Percentiles rank a stretch among this genome's conserved stretches.
Conservation (phyloP, 805 yeast genomes). For the Kluyveromyces starmeri region DNA sequence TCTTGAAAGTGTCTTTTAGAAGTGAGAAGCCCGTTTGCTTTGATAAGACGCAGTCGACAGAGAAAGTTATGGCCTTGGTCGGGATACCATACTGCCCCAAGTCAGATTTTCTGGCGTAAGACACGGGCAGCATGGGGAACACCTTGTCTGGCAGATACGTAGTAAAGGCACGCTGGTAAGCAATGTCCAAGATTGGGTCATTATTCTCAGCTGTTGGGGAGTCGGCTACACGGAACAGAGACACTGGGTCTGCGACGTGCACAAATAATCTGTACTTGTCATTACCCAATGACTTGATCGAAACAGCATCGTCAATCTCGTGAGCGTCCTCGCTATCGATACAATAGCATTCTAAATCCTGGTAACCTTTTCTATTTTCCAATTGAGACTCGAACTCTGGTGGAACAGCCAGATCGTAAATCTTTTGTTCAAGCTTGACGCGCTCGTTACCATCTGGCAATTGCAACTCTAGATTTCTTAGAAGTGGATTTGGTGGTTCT, state of each 20-base stretch:
- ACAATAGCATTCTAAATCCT: constrained; percentile 55
- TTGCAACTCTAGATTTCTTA: constrained; percentile 39
- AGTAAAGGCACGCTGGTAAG: constrained; percentile 54
- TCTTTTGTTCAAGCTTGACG: constrained; percentile 35
- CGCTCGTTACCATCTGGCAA: constrained; percentile 39
- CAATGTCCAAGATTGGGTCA: constrained; percentile 39
- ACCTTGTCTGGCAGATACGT: constrained; percentile 63
- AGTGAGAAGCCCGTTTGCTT: constrained; percentile 15
- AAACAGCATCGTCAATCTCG: constrained; percentile 91
- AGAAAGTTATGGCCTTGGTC: constrained; percentile 43
- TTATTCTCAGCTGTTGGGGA: constrained; percentile 8
- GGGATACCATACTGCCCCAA: constrained; percentile 35
- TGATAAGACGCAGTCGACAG: constrained; percentile 27
- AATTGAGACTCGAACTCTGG: constrained; percentile 10
- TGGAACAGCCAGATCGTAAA: constrained; percentile 19
- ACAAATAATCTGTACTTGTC: constrained; percentile 42
- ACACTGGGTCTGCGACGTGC: constrained; percentile 84
- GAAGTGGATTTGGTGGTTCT: constrained; percentile 39
- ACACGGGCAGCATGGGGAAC: constrained; percentile 60
- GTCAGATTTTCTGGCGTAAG: constrained; percentile 43
- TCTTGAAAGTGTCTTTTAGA: constrained; percentile 21
- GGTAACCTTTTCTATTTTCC: constrained; percentile 32
- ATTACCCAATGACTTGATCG: constrained; percentile 36
- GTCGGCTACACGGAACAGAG: constrained; percentile 36
- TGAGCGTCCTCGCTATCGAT: constrained; percentile 74